Evolutionary conservation across 176 grass and related monocot genomes (phyloP).

Genomic region (Melocanna baccifera): DNA sequence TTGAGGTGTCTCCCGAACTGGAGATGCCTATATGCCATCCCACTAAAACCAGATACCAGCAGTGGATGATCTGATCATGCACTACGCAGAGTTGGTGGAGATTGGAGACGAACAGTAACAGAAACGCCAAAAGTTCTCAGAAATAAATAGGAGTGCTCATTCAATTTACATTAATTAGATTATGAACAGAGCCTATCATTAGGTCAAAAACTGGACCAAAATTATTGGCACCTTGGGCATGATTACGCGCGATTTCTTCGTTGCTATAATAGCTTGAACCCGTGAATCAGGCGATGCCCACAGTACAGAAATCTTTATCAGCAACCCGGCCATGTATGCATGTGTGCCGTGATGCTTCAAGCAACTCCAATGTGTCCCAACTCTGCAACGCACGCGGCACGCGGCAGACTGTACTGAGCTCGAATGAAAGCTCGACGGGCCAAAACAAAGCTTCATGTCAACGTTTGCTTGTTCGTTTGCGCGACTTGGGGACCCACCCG

Average conservation of each 20-base stretch:
- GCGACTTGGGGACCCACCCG: not conserved
- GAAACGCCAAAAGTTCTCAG: no score
- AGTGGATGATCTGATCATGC: not conserved
- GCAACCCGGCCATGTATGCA: not conserved
- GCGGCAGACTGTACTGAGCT: not conserved
- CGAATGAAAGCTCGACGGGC: not conserved
- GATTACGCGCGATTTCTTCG: not conserved
- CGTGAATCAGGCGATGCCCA: not conserved
- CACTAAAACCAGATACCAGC: not conserved
- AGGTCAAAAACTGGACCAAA: not conserved
- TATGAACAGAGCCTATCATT: not conserved
- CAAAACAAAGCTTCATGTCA: not conserved
- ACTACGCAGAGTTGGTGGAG: not conserved
- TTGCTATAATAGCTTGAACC: not conserved
- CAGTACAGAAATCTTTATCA: not conserved
- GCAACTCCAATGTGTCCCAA: not conserved
- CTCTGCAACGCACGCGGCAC: not conserved
- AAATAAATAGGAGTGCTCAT: not conserved
- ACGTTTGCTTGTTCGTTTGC: slow-evolving; percentile 13
- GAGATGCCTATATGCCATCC: slow-evolving; percentile 17
- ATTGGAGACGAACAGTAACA: not conserved
- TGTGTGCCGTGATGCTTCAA: slow-evolving; percentile 10
- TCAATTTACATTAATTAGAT: not conserved
- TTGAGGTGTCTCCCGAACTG: slow-evolving; percentile 22
- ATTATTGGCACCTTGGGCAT: not conserved